Conservation (phyloP, 2,329 filamentous ascomycete species). For the Aspergillus ochraceus region DNA sequence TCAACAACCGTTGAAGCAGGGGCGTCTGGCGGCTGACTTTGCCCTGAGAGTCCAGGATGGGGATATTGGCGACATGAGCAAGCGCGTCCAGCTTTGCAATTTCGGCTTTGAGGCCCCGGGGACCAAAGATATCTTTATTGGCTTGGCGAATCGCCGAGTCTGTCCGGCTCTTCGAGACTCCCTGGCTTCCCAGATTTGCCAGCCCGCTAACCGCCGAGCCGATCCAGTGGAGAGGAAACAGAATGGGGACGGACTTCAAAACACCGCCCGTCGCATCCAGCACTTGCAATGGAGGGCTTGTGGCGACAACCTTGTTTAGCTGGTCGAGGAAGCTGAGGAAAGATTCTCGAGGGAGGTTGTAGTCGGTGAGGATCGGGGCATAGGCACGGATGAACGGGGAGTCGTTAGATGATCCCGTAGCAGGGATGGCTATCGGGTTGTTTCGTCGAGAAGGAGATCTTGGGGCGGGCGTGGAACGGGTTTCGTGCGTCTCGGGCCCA, state of each 20-base stretch:
- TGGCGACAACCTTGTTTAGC: slow-evolving; percentile 1
- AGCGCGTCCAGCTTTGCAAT: slow-evolving; percentile 4
- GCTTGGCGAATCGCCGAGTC: slow-evolving; percentile 1
- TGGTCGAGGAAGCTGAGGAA: slow-evolving; percentile 1
- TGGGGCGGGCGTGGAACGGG: background rate
- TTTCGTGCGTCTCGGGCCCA: background rate
- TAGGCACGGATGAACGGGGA: slow-evolving; percentile 1
- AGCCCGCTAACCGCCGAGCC: slow-evolving; percentile 2
- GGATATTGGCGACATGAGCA: background rate
- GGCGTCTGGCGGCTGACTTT: slow-evolving; percentile 1
- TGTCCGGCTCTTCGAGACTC: slow-evolving; percentile 2
- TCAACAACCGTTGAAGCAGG: background rate
- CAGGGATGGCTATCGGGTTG: slow-evolving; percentile 3
- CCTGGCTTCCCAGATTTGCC: slow-evolving; percentile 1
- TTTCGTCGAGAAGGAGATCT: background rate
- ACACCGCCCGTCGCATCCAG: slow-evolving; percentile 1
- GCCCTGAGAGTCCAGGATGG: slow-evolving; percentile 1
- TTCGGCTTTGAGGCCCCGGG: background rate
- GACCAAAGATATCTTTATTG: slow-evolving; percentile 1
- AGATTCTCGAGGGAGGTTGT: slow-evolving; percentile 2
- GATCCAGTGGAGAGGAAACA: slow-evolving; percentile 2
- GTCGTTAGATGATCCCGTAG: background rate
- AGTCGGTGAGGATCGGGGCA: background rate
- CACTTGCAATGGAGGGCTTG: slow-evolving; percentile 1
- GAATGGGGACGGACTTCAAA: background rate